A percentile compares a stretch with the other conserved stretches of the same genome.
These are phyloP conservation scores for Chlamydomonas incerta DNA, from an alignment of 139 green algal genomes.

Conservation along the genomic window DNA sequence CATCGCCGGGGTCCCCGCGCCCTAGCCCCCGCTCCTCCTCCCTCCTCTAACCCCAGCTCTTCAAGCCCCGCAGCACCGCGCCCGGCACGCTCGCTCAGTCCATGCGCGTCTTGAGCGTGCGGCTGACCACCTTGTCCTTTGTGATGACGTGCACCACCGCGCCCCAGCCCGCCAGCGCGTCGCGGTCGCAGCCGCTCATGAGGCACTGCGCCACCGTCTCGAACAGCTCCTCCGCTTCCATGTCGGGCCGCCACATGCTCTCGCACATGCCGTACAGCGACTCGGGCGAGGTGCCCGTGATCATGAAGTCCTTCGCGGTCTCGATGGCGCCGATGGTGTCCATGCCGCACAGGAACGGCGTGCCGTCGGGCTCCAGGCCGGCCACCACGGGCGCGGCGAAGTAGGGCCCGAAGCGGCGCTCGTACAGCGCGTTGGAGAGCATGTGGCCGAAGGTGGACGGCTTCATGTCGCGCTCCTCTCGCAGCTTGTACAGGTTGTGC, in stretches of 20 bases:
- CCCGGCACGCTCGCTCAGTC: too few relatives aligned
- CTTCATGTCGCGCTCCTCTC: conserved; percentile 97
- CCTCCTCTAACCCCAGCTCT: too few relatives aligned
- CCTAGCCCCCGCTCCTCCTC: too few relatives aligned
- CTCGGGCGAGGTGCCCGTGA: conserved; percentile 91
- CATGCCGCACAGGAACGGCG: conserved; percentile 95
- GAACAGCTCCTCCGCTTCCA: conserved; percentile 98
- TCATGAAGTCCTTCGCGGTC: conserved; percentile 96
- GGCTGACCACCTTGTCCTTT: conserved; percentile 84
- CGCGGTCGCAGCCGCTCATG: conserved; percentile 90
- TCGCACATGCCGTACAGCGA: conserved; percentile 98
- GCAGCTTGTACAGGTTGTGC: conserved; percentile 98
- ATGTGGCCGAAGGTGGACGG: conserved; percentile 93
- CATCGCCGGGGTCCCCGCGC: too few relatives aligned
- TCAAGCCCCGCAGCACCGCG: too few relatives aligned
- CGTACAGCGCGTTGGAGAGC: conserved; percentile 94
- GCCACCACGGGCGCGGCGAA: conserved; percentile 95
- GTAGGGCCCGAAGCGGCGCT: conserved; percentile 97
- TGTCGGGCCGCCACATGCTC: conserved; percentile 90
- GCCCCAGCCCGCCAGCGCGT: conserved; percentile 97
- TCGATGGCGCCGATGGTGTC: conserved; percentile 96
- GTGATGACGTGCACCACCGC: conserved; percentile 95
- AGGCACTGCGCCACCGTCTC: conserved; percentile 94
- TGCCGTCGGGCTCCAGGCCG: conserved; percentile 90
- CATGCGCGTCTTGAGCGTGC: conserved; percentile 92